A percentile compares a stretch with the other conserved stretches of the same genome.
phyloP scores from a whole-genome alignment of 345 rosid genomes.

The Moricandia arvensis region DNA sequence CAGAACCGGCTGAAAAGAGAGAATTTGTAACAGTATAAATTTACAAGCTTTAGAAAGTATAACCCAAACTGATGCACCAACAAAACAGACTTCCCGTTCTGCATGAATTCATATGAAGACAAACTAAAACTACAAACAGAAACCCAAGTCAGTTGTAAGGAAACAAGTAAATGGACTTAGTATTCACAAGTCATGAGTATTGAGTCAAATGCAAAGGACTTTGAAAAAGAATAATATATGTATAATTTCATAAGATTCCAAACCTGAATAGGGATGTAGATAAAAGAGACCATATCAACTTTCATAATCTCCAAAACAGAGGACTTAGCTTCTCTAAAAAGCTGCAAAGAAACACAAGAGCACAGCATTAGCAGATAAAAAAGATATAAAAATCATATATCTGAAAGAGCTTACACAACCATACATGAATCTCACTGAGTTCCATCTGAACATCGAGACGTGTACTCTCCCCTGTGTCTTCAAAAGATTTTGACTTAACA shows the following conservation, averaged over 20 bases:
- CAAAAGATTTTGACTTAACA: conserved; percentile 62
- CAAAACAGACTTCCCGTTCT: neutral
- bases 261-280: conserved; percentile 83
- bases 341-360: conserved; percentile 54
- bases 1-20: conserved; percentile 57
- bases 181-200: no score
- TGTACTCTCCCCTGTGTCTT: conserved; percentile 90
- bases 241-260: conserved; percentile 29
- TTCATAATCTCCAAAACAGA: conserved; percentile 88
- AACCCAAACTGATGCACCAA: conserved; percentile 3
- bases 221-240: neutral
- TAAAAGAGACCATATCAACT: conserved; percentile 72
- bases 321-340: conserved; percentile 71
- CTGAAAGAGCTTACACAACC: conserved; percentile 28
- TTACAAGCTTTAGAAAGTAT: neutral
- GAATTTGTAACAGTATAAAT: conserved; percentile 13
- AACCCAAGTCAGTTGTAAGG: neutral
- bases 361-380: conserved; percentile 19
- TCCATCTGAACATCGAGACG: conserved; percentile 91
- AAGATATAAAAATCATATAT: conserved; percentile 17
- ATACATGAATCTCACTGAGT: conserved; percentile 94
- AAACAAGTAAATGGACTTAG: conserved; percentile 11
- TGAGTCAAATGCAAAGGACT: conserved; percentile 3
- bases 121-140: conserved; percentile 3
- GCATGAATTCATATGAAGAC: conserved; percentile 1